Evolutionary conservation across 78 protist species (phyloP), one percentile per base, ranked within the genome.

Genomic region (Dictyostelium brefeldianum): DNA sequence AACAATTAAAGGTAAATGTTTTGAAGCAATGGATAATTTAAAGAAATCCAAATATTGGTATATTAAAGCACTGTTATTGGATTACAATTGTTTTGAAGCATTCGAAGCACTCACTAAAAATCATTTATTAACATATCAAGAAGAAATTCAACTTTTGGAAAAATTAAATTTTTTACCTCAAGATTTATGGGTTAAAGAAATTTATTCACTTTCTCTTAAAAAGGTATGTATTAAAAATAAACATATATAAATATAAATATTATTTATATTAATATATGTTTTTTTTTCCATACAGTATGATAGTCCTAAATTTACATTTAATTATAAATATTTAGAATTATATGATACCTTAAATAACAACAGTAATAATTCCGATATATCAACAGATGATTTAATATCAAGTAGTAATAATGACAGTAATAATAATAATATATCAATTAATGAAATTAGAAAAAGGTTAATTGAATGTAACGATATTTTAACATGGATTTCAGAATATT

Each of bases 1-100:
- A 20, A 5, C 31, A 4, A 15, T 91, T 7, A 80, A 89, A 78
- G 95, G 82, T 14, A 91, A 78, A 57, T 77, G 73, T 47, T 91
- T 48, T 69, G 85, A 82, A 56, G 36, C 62, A 8, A n/a, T 91
- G 51, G 95, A 91, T 36, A 91, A 91, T 71, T 59, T 77, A 29
- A 91, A 79, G 36, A 91, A 83, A 25, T n/a, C 95, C 53, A 74
- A 64, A 56, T 78, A 71, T 69, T 91, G 95, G 95, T 74, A 82
- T 69, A 79, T 77, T 22, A 53, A 81, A 73, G 71, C 95, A 56
- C 12, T 91, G 4, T 31, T 62, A 14, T 31, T 65, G 57, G 95
- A 91, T 56, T 83, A 81, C 31, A 78, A 56, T 31, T 80, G 78
- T 36, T 81, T 50, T 81, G 95, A 91, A 78, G 64, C 95, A 27